Evolutionary conservation across 1,284 basidiomycete species (phyloP).

Genomic region (Boletus semigastroideus): DNA sequence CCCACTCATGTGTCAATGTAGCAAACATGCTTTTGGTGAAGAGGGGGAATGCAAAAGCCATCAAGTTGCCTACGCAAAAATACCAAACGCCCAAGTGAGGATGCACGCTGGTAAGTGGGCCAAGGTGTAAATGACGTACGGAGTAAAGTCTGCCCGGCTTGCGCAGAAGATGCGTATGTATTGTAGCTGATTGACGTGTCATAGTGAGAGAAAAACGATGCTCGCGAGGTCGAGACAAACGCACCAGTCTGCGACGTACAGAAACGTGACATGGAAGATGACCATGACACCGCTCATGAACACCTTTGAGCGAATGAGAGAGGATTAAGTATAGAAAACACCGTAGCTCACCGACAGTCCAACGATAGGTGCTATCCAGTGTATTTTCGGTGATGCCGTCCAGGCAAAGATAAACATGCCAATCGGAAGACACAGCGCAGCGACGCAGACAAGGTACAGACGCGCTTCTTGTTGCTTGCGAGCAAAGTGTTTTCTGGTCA

Average conservation of each 20-base stretch:
- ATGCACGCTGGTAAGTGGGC: neutral
- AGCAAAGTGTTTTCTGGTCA: conserved; percentile 21
- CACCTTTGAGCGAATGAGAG: conserved; percentile 33
- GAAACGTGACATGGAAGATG: conserved; percentile 64
- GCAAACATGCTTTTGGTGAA: conserved; percentile 64
- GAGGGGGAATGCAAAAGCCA: conserved; percentile 60
- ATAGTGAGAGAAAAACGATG: neutral
- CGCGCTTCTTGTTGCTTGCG: conserved; percentile 61
- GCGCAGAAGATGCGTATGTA: conserved; percentile 71
- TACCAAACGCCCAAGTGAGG: neutral
- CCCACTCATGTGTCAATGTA: conserved; percentile 64
- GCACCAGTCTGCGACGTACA: conserved; percentile 72
- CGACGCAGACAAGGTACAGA: conserved; percentile 53
- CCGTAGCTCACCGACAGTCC: conserved; percentile 38
- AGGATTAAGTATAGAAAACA: neutral
- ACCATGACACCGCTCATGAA: conserved; percentile 57
- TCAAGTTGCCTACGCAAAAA: conserved; percentile 52
- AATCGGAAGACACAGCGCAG: conserved; percentile 50
- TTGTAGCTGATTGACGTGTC: conserved; percentile 49
- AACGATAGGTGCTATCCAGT: conserved; percentile 45
- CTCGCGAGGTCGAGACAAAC: conserved; percentile 14
- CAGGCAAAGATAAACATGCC: conserved; percentile 55
- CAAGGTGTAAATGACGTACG: conserved; percentile 39
- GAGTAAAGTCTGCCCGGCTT: conserved; percentile 72
- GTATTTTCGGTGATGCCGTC: conserved; percentile 32